Conservation (phyloP, 352 stramenopile species). For the Phytophthora citrophthora region DNA sequence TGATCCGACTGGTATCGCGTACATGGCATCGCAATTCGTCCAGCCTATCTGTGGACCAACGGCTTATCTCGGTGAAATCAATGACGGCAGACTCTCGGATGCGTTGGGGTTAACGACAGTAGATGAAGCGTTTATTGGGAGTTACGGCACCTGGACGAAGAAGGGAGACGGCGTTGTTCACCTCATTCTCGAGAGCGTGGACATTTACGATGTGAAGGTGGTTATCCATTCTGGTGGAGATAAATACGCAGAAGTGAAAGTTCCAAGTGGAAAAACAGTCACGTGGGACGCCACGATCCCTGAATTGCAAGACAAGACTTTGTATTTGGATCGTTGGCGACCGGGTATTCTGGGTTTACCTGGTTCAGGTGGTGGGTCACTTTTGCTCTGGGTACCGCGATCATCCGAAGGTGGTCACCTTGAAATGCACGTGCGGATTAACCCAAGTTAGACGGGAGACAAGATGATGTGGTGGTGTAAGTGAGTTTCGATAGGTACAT, state of each 20-base stretch:
- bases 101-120: conserved; percentile 23
- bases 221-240: conserved; percentile 28
- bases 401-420: conserved; percentile 38
- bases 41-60: conserved; percentile 45
- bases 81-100: conserved; percentile 31
- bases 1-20: conserved; percentile 43
- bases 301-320: conserved; percentile 25
- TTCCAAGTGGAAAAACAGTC: conserved; percentile 16
- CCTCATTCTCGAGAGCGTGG: conserved; percentile 25
- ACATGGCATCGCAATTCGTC: conserved; percentile 45
- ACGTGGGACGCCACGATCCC: conserved; percentile 25
- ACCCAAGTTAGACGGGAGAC: conserved; percentile 26
- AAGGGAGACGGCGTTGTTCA: conserved; percentile 30
- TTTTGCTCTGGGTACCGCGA: conserved; percentile 47
- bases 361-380: conserved; percentile 21
- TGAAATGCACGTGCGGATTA: conserved; percentile 34
- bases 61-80: conserved; percentile 33
- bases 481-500: background rate
- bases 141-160: conserved; percentile 36
- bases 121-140: conserved; percentile 34
- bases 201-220: conserved; percentile 26
- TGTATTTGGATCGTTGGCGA: conserved; percentile 32
- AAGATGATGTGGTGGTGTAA: background rate
- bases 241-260: conserved; percentile 21
- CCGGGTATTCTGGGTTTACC: conserved; percentile 19